phyloP scores from a whole-genome alignment of 208 protist genomes.

The Leishmania braziliensis region DNA sequence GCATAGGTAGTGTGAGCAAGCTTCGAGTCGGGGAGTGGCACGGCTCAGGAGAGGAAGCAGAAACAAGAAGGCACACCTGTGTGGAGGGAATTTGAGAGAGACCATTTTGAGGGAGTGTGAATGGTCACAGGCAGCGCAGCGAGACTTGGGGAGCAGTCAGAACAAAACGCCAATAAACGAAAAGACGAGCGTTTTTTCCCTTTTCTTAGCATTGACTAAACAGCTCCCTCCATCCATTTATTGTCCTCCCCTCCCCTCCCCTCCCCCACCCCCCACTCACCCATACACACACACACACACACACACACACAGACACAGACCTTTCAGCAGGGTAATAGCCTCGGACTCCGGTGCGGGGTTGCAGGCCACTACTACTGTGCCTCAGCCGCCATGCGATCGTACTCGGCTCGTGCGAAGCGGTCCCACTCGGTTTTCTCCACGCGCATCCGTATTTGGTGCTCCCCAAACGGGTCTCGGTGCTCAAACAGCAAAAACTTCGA shows the following conservation, averaged over 20 bases:
- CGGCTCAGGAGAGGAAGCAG: background rate
- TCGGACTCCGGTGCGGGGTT: background rate
- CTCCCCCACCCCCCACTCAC: no score
- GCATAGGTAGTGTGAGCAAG: background rate
- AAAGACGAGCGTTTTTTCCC: background rate
- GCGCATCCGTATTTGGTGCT: slow-evolving; percentile 70
- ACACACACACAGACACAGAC: background rate
- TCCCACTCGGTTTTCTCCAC: slow-evolving; percentile 93
- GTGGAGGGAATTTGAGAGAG: background rate
- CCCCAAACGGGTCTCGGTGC: slow-evolving; percentile 88
- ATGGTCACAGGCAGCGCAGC: background rate
- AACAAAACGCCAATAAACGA: background rate
- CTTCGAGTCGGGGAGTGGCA: background rate
- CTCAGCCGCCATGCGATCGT: slow-evolving; percentile 90
- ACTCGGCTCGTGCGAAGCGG: slow-evolving; percentile 92
- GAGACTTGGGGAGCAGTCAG: background rate
- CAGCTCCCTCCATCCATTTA: background rate
- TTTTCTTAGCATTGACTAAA: background rate
- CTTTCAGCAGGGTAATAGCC: background rate
- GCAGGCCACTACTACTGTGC: slow-evolving; percentile 39
- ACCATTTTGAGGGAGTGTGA: background rate
- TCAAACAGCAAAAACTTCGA: slow-evolving; percentile 95
- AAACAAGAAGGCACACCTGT: background rate
- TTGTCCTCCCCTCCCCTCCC: background rate
- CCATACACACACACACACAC: background rate